These are phyloP conservation scores for Codiaeum variegatum DNA, from an alignment of 441 rosid species.

Conservation along the genomic window DNA sequence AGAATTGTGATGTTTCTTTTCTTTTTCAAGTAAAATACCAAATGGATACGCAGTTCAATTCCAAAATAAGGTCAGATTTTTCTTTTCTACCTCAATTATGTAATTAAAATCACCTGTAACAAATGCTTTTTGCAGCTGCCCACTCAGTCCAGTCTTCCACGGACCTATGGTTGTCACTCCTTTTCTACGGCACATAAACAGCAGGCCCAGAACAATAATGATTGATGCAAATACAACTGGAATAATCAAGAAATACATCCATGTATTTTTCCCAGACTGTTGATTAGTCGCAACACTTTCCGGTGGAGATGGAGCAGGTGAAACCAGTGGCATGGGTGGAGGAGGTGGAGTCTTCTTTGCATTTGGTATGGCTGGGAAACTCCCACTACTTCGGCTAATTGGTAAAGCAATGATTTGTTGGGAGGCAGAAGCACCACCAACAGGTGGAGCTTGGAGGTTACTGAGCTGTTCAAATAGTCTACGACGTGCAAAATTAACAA, in stretches of 20 bases:
- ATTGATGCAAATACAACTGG: conserved; percentile 33
- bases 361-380: conserved; percentile 53
- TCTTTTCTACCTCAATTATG: not conserved
- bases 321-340: conserved; percentile 21
- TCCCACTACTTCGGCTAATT: conserved; percentile 50
- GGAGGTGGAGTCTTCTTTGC: conserved; percentile 23
- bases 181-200: conserved; percentile 42
- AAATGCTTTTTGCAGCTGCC: conserved; percentile 90
- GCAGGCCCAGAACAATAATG: conserved; percentile 28
- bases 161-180: conserved; percentile 68
- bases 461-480: conserved; percentile 42
- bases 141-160: conserved; percentile 95
- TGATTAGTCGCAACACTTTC: conserved; percentile 19
- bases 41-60: not conserved
- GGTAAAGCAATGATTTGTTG: conserved; percentile 40
- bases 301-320: conserved; percentile 20
- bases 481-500: conserved; percentile 38
- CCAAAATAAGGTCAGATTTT: not conserved
- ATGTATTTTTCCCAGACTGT: conserved; percentile 25
- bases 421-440: conserved; percentile 23
- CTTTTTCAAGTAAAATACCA: not conserved
- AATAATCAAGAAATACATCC: conserved; percentile 53
- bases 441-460: conserved; percentile 46
- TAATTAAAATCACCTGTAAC: conserved; percentile 53
- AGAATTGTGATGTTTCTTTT: not conserved